These are phyloP conservation scores for Daldinia decipiens DNA, from an alignment of 495 filamentous ascomycete species.

Conservation along the genomic window DNA sequence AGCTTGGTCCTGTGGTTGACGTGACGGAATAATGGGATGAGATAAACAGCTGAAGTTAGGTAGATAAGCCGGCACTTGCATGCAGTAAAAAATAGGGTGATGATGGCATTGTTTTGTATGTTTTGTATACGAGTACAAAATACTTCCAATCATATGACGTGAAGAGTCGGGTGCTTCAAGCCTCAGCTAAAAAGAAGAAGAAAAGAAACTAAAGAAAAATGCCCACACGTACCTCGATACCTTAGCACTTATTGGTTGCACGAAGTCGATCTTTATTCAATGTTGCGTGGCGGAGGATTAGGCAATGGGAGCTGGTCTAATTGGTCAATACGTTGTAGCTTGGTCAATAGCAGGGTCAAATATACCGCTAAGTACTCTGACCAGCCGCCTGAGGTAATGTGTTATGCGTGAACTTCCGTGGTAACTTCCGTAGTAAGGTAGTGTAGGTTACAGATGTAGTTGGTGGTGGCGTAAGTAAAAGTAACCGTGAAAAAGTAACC, in stretches of 20 bases:
- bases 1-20: neutral
- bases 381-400: neutral
- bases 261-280: constrained; percentile 1
- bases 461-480: too few species aligned
- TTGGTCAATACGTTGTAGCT: constrained; percentile 1
- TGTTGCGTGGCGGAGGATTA: constrained; percentile 4
- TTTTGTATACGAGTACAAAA: constrained; percentile 33
- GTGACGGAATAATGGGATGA: constrained; percentile 9
- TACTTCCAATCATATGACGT: constrained; percentile 42
- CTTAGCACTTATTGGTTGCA: neutral
- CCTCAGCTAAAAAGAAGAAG: constrained; percentile 14
- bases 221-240: constrained; percentile 19
- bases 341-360: constrained; percentile 1
- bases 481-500: too few species aligned
- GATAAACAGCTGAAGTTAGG: neutral
- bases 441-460: too few species aligned
- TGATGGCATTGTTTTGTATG: constrained; percentile 44
- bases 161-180: constrained; percentile 37
- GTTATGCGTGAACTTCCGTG: too few species aligned
- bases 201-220: constrained; percentile 17
- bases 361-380: neutral
- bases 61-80: constrained; percentile 41
- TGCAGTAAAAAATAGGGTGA: constrained; percentile 40
- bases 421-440: too few species aligned
- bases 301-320: neutral